Percentiles rank a stretch among this genome's conserved stretches.
These are phyloP conservation scores for Ganoderma lingzhi DNA, from an alignment of 1,284 basidiomycete species.

Conservation along the genomic window DNA sequence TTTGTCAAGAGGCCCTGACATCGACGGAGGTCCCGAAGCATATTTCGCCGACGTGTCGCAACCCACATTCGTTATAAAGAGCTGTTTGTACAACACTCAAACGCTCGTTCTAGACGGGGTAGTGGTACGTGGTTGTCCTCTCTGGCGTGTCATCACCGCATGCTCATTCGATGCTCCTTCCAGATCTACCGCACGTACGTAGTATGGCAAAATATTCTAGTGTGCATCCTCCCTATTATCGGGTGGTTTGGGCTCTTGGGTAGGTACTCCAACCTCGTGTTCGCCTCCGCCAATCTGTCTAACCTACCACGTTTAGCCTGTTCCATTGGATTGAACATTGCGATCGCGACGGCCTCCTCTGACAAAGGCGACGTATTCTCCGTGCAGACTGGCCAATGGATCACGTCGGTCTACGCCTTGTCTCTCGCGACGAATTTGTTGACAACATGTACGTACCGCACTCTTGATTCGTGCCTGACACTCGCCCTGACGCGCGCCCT, in stretches of 20 bases:
- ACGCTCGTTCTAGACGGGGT: slow-evolving; percentile 17
- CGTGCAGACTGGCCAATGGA: slow-evolving; percentile 38
- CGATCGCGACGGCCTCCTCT: slow-evolving; percentile 26
- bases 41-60: slow-evolving; percentile 41
- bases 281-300: slow-evolving; percentile 39
- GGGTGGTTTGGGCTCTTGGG: slow-evolving; percentile 30
- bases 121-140: background rate
- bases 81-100: slow-evolving; percentile 32
- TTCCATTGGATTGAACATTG: slow-evolving; percentile 28
- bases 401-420: slow-evolving; percentile 41
- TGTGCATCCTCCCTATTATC: slow-evolving; percentile 38
- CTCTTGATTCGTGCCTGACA: background rate
- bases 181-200: slow-evolving; percentile 31
- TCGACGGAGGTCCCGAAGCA: slow-evolving; percentile 13
- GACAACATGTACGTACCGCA: slow-evolving; percentile 38
- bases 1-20: background rate
- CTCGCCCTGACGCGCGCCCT: background rate
- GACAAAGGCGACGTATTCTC: slow-evolving; percentile 35
- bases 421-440: slow-evolving; percentile 43
- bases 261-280: slow-evolving; percentile 10
- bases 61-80: slow-evolving; percentile 29
- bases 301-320: slow-evolving; percentile 35
- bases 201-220: slow-evolving; percentile 38
- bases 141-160: slow-evolving; percentile 16
- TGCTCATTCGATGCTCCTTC: slow-evolving; percentile 15